phyloP scores from a whole-genome alignment of 2,329 filamentous ascomycete genomes.

The Pestalotiopsis sp. region DNA sequence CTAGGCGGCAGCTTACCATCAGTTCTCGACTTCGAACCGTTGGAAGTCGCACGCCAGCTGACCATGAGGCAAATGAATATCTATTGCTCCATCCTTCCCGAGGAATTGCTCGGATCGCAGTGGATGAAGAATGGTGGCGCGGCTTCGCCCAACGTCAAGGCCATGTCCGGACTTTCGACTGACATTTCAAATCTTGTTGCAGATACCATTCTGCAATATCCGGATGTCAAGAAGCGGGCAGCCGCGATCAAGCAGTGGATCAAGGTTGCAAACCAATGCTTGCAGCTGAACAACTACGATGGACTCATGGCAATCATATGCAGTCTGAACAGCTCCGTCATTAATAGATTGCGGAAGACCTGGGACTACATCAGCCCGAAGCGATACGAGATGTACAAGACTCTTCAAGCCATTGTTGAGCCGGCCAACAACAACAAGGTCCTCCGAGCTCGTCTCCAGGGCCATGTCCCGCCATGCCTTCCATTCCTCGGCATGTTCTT shows the following conservation, averaged over 20 bases:
- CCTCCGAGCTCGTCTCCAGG: conserved; percentile 79
- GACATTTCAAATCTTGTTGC: conserved; percentile 91
- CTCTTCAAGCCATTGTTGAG: conserved; percentile 83
- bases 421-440: conserved; percentile 89
- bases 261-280: conserved; percentile 85
- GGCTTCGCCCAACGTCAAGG: conserved; percentile 85
- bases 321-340: conserved; percentile 88
- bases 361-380: conserved; percentile 89
- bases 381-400: conserved; percentile 78
- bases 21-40: conserved; percentile 87
- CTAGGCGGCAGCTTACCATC: conserved; percentile 69
- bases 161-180: conserved; percentile 90
- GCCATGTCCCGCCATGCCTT: conserved; percentile 87
- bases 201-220: conserved; percentile 84
- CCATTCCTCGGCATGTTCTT: conserved; percentile 96
- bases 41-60: conserved; percentile 89
- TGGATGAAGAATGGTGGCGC: conserved; percentile 89
- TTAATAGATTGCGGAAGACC: conserved; percentile 83
- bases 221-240: conserved; percentile 93
- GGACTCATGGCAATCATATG: conserved; percentile 97
- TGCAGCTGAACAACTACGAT: conserved; percentile 94
- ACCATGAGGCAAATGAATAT: conserved; percentile 90
- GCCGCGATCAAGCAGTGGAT: conserved; percentile 96
- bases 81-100: conserved; percentile 89
- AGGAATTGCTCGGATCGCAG: conserved; percentile 88